These are phyloP conservation scores for Leptographium radiaticola DNA, from an alignment of 2,329 filamentous ascomycete species.

Conservation along the genomic window DNA sequence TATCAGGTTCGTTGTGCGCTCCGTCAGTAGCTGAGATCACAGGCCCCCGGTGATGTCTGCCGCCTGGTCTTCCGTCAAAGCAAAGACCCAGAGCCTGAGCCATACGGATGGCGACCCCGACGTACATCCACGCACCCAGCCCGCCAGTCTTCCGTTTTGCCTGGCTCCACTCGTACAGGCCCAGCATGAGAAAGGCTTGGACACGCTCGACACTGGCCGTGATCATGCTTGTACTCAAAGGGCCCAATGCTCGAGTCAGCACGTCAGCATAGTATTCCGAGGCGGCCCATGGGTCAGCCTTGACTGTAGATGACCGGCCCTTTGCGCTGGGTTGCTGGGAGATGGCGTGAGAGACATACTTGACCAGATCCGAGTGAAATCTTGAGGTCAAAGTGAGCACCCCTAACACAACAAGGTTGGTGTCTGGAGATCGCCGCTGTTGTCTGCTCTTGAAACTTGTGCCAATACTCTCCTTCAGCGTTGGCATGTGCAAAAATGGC, in stretches of 20 bases:
- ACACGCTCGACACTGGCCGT: slow-evolving; percentile 47
- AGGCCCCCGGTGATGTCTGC: slow-evolving; percentile 6
- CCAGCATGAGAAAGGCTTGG: slow-evolving; percentile 58
- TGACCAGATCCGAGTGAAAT: slow-evolving; percentile 49
- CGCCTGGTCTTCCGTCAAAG: slow-evolving; percentile 32
- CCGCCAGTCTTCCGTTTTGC: slow-evolving; percentile 35
- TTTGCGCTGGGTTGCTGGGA: slow-evolving; percentile 20
- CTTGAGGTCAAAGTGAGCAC: slow-evolving; percentile 57
- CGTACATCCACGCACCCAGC: slow-evolving; percentile 50
- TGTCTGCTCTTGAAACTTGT: slow-evolving; percentile 23
- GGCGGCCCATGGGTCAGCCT: slow-evolving; percentile 37
- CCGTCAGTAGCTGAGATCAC: background rate
- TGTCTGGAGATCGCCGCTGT: slow-evolving; percentile 14
- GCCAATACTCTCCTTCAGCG: slow-evolving; percentile 41
- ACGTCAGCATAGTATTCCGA: slow-evolving; percentile 53
- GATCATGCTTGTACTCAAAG: slow-evolving; percentile 32
- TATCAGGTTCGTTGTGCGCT: background rate
- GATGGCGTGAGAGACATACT: slow-evolving; percentile 32
- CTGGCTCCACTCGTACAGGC: slow-evolving; percentile 59
- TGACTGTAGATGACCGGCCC: slow-evolving; percentile 19
- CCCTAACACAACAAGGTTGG: slow-evolving; percentile 48
- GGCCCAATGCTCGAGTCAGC: slow-evolving; percentile 37
- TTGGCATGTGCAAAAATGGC: slow-evolving; percentile 56
- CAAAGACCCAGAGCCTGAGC: slow-evolving; percentile 49
- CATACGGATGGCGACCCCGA: slow-evolving; percentile 51